Percentiles rank a stretch among this genome's conserved stretches.
Conservation (phyloP, 2,329 filamentous ascomycete species). For the Setomelanomma holmii region DNA sequence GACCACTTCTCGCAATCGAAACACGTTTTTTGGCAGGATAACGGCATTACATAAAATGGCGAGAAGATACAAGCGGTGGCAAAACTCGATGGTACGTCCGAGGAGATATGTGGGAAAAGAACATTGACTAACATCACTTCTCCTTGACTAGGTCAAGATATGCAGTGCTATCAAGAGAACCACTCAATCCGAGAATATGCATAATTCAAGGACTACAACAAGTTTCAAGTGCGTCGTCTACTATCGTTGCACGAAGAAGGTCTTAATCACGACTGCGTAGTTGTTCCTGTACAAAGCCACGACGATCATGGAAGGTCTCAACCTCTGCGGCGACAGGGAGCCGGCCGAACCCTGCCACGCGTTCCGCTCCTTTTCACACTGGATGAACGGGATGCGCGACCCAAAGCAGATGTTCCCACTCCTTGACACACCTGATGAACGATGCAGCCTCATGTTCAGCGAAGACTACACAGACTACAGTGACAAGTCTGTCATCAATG, state of each 20-base stretch:
- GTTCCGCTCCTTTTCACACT: background rate
- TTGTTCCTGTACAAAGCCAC: background rate
- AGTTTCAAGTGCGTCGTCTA: background rate
- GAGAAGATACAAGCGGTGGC: background rate
- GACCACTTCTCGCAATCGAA: too few relatives aligned
- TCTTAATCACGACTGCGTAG: background rate
- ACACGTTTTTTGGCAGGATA: too few relatives aligned
- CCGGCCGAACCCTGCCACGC: background rate
- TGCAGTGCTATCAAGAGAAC: background rate
- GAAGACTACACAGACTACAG: background rate
- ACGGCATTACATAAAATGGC: background rate
- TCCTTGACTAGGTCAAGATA: background rate
- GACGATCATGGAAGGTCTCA: background rate
- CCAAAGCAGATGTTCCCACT: background rate
- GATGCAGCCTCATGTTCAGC: background rate
- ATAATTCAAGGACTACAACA: background rate
- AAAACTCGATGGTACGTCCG: background rate
- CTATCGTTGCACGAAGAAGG: background rate
- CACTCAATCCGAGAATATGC: background rate
- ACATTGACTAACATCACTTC: background rate
- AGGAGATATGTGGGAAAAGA: background rate
- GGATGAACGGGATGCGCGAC: background rate
- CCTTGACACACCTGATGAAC: background rate
- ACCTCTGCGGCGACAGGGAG: background rate
- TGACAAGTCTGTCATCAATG: background rate